Base-by-base conservation (phyloP, 768 basidiomycete genomes). In the Naematelia encephala region DNA sequence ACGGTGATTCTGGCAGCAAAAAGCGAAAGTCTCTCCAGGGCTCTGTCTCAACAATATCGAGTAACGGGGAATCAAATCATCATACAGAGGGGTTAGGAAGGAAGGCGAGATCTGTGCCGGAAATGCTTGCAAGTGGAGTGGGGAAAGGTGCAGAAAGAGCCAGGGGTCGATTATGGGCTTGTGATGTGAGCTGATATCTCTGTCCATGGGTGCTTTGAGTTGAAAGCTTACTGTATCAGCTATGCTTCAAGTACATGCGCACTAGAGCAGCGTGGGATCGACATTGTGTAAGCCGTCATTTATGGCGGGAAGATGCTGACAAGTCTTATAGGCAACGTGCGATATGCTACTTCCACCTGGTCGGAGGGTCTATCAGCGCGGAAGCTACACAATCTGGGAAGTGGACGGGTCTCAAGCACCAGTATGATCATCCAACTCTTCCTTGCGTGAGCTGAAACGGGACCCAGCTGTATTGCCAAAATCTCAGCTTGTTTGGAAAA, bases 391-490 rank as follows among this genome's bases (percentile, higher is more conserved):
- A 0, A 93, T 99, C 43, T 97, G 91, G 89, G 92, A 97, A 77
- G 88, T 99, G 1, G 92, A 99, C 73, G 94, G 92, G 1, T 85
- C 87, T 0, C 81, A 82, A 57, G 85, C 88, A 59, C 92, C 92
- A 80, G 93, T 90, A 61, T 69, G 10, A n/a, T 13, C 22, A 21
- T 46, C n/a, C 25, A 5, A 11, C 28, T 43, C 42, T 1, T 19
- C n/a, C n/a, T n/a, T n/a, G n/a, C n/a, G n/a, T n/a, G n/a, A n/a
- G n/a, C n/a, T n/a, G n/a, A n/a, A n/a, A n/a, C n/a, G n/a, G n/a
- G n/a, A n/a, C n/a, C n/a, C n/a, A 97, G 94, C 82, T 97, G 4
- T 98, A 93, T 72, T 98, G 93, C 76, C 94, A 98, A 76, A 94
- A 94, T 70, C 80, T 99, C 27, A 88, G 91, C 16, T 82, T 98